Conservation (phyloP, 805 yeast genomes). For the Zygosaccharomyces lentus region DNA sequence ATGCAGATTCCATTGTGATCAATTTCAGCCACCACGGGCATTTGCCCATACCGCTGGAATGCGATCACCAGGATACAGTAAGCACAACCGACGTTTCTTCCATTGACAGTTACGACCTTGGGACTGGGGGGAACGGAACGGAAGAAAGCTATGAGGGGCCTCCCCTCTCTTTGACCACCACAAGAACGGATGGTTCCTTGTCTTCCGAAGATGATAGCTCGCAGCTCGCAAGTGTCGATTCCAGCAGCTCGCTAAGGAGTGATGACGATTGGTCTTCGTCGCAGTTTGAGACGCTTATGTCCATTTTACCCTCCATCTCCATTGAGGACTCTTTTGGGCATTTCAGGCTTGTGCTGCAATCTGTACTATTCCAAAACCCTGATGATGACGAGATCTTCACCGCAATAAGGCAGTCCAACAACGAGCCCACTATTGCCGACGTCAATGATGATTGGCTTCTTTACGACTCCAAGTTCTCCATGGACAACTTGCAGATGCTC, state of each 20-base stretch:
- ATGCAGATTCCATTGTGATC: slow-evolving; percentile 22
- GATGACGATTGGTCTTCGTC: slow-evolving; percentile 7
- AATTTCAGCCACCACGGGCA: slow-evolving; percentile 19
- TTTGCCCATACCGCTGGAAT: slow-evolving; percentile 2
- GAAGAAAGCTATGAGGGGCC: slow-evolving; percentile 17
- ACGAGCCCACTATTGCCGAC: slow-evolving; percentile 28
- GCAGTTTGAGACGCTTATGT: slow-evolving; percentile 18
- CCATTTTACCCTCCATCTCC: slow-evolving; percentile 33
- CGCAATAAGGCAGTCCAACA: slow-evolving; percentile 32
- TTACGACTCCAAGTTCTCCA: slow-evolving; percentile 37
- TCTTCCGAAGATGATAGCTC: slow-evolving; percentile 10
- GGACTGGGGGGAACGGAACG: slow-evolving; percentile 3
- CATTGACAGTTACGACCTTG: slow-evolving; percentile 20
- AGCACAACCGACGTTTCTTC: slow-evolving; percentile 18
- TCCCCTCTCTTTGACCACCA: slow-evolving; percentile 16
- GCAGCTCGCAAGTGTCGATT: slow-evolving; percentile 18
- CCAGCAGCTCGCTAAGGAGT: slow-evolving; percentile 7
- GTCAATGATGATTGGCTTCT: slow-evolving; percentile 41
- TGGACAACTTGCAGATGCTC: slow-evolving; percentile 36
- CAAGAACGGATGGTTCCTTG: slow-evolving; percentile 14
- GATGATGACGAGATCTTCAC: slow-evolving; percentile 28
- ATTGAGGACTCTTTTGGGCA: slow-evolving; percentile 30
- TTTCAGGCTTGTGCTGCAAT: slow-evolving; percentile 34
- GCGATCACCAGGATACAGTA: background rate
- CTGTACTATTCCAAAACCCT: slow-evolving; percentile 28